Percentiles rank a stretch among this genome's conserved stretches.
These are phyloP conservation scores for Pisolithus albus DNA, from an alignment of 768 basidiomycete species.

Conservation along the genomic window DNA sequence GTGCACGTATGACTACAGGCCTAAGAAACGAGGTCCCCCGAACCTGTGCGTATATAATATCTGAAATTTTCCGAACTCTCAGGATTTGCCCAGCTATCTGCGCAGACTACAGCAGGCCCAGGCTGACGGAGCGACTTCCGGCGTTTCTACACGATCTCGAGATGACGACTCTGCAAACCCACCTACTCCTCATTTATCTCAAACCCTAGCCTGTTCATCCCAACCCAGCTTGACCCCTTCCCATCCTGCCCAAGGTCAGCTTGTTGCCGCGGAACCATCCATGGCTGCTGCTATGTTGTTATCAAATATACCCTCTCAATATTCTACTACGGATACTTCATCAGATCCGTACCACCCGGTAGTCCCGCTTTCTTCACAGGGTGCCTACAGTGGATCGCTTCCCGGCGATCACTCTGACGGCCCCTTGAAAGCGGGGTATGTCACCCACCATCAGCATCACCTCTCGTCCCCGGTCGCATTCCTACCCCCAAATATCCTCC, in stretches of 20 bases:
- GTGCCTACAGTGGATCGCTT: slow-evolving; percentile 31
- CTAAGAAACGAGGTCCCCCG: slow-evolving; percentile 89
- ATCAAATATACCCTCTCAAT: slow-evolving; percentile 47
- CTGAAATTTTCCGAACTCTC: background rate
- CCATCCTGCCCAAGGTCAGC: slow-evolving; percentile 13
- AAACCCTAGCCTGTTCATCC: slow-evolving; percentile 39
- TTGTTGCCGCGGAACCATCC: slow-evolving; percentile 47
- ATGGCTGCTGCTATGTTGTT: slow-evolving; percentile 37
- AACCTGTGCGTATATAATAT: slow-evolving; percentile 57
- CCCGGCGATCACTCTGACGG: background rate
- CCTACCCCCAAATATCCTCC: slow-evolving; percentile 35
- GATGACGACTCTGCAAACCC: slow-evolving; percentile 37
- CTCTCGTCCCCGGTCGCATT: slow-evolving; percentile 12
- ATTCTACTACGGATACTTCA: slow-evolving; percentile 65
- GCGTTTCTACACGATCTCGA: slow-evolving; percentile 35
- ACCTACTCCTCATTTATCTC: slow-evolving; percentile 35
- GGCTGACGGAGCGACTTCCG: slow-evolving; percentile 49
- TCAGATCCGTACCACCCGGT: slow-evolving; percentile 48
- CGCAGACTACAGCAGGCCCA: slow-evolving; percentile 68
- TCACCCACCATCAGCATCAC: background rate
- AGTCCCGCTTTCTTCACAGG: slow-evolving; percentile 23
- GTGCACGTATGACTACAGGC: slow-evolving; percentile 89
- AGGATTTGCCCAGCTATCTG: slow-evolving; percentile 48
- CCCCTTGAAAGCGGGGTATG: background rate
- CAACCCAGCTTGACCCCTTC: slow-evolving; percentile 42